Evolutionary conservation across 805 yeast genomes (phyloP).

Genomic region (Metschnikowia drakensbergensis): DNA sequence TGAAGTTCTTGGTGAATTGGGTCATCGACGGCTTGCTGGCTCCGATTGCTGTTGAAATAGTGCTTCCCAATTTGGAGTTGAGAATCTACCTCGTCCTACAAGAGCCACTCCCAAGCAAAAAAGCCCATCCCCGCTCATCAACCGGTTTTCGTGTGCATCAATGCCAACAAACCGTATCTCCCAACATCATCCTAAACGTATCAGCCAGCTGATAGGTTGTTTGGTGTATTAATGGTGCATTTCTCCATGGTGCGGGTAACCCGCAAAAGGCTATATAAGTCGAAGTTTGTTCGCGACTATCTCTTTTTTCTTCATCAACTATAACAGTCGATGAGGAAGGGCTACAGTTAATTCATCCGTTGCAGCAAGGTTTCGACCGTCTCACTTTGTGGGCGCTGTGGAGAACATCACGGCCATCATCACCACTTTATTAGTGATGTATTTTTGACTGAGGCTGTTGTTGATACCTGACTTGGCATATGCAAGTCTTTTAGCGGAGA

Average conservation of each 20-base stretch:
- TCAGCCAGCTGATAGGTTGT: too few species aligned
- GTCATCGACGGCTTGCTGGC: too few species aligned
- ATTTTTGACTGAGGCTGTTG: conserved; percentile 36
- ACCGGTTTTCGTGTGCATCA: too few species aligned
- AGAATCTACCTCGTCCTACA: too few species aligned
- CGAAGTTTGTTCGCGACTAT: background rate
- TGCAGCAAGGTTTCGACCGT: conserved; percentile 27
- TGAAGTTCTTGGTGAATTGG: too few species aligned
- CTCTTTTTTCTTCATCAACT: conserved; percentile 43
- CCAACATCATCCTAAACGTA: too few species aligned
- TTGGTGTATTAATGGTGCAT: too few species aligned
- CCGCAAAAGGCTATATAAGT: conserved; percentile 9
- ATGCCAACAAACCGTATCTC: too few species aligned
- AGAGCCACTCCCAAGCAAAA: too few species aligned
- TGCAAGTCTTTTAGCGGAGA: background rate
- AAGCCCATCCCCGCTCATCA: too few species aligned
- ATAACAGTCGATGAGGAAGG: conserved; percentile 57
- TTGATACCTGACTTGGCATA: conserved; percentile 5
- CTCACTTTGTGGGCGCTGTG: conserved; percentile 45
- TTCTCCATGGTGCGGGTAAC: conserved; percentile 7
- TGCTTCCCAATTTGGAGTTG: too few species aligned
- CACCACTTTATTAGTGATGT: conserved; percentile 50
- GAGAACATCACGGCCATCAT: conserved; percentile 47
- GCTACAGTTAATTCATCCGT: conserved; percentile 37
- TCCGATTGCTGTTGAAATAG: too few species aligned